A percentile compares a stretch with the other conserved stretches of the same genome.
Evolutionary conservation across 2,329 filamentous ascomycete genomes (phyloP).

Genomic region (Colletotrichum eremochloae): DNA sequence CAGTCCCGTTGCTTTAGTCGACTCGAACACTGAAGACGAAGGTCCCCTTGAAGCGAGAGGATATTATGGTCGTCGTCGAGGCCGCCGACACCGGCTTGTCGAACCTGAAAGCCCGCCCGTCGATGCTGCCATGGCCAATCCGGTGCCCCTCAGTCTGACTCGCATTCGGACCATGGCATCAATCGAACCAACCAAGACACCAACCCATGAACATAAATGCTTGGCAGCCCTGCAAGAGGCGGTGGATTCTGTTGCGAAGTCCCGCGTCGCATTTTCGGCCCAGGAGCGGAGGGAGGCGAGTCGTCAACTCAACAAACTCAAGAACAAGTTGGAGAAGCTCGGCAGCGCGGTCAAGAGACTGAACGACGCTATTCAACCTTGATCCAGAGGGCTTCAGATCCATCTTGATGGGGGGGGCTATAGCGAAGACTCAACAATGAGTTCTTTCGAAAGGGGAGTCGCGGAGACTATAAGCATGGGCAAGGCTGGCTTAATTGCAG

Average conservation of each 20-base stretch:
- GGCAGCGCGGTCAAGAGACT: constrained; percentile 21
- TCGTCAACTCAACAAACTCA: constrained; percentile 13
- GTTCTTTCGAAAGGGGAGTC: background rate
- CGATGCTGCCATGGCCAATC: background rate
- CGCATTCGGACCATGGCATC: background rate
- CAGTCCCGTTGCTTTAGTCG: background rate
- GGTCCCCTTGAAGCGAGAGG: background rate
- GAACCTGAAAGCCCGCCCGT: background rate
- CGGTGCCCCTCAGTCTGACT: background rate
- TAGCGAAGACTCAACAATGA: background rate
- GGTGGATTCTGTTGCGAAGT: background rate
- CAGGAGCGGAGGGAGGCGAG: background rate
- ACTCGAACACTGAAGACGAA: background rate
- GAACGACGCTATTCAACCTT: background rate
- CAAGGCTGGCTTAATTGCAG: background rate
- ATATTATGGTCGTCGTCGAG: background rate
- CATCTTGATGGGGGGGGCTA: background rate
- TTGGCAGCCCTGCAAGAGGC: background rate
- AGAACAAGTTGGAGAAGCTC: constrained; percentile 5
- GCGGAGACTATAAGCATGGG: background rate
- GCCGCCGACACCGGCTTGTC: background rate
- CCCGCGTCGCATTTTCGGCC: background rate
- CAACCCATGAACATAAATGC: background rate
- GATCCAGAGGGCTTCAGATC: background rate
- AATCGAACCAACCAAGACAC: constrained; percentile 5